Conservation (phyloP, 305 asterid genomes). For the Ilex paraguariensis region DNA sequence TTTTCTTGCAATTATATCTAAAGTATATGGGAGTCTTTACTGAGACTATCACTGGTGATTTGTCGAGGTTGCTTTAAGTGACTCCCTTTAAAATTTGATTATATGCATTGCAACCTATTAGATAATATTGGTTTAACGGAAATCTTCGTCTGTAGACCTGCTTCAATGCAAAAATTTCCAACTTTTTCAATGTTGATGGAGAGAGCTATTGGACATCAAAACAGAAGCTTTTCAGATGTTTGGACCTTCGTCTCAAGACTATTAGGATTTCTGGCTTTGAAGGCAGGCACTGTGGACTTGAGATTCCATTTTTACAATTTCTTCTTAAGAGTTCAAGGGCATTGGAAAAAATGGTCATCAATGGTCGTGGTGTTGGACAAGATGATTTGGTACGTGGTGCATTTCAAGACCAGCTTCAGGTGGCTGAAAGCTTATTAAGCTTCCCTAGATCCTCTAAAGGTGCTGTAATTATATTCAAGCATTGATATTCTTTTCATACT, state of each 20-base stretch:
- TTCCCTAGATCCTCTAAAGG: constrained; percentile 4
- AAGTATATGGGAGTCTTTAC: neutral
- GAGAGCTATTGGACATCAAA: constrained; percentile 6
- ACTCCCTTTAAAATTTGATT: too few relatives aligned
- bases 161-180: constrained; percentile 1
- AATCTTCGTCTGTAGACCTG: constrained; percentile 5
- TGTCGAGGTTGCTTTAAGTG: too few relatives aligned
- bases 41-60: too few relatives aligned
- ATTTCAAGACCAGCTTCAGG: neutral
- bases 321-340: constrained; percentile 3
- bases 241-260: constrained; percentile 4
- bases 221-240: too few relatives aligned
- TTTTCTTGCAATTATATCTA: neutral
- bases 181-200: constrained; percentile 3
- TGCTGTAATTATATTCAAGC: constrained; percentile 2
- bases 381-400: too few relatives aligned
- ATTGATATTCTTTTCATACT: neutral
- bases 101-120: neutral
- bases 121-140: neutral
- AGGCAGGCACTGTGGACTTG: too few relatives aligned
- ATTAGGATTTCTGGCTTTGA: constrained; percentile 5
- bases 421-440: constrained; percentile 2
- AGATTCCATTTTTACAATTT: constrained; percentile 8
- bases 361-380: too few relatives aligned
- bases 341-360: constrained; percentile 12